Percentiles rank a stretch among this genome's conserved stretches.
These are phyloP conservation scores for Suillus lakei DNA, from an alignment of 768 basidiomycete species.

Conservation along the genomic window DNA sequence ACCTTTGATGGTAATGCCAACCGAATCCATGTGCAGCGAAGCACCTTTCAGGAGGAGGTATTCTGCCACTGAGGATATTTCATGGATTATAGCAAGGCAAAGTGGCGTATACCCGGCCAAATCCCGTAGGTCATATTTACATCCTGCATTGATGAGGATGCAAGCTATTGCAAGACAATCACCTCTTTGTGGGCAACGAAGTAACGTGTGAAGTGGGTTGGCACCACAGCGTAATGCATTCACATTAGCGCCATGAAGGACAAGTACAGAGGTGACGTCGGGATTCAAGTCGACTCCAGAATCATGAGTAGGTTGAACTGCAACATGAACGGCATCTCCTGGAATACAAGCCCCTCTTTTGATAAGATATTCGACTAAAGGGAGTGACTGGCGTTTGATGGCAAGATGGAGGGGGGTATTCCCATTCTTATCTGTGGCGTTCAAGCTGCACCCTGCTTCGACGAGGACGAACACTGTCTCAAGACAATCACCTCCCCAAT, in stretches of 20 bases:
- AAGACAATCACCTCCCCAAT: neutral
- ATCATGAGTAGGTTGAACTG: neutral
- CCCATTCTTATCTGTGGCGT: neutral
- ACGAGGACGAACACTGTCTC: neutral
- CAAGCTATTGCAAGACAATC: neutral
- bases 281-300: neutral
- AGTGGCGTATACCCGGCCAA: neutral
- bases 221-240: neutral
- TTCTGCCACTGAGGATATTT: neutral
- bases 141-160: neutral
- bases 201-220: neutral
- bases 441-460: constrained; percentile 6
- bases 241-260: neutral
- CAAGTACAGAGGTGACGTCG: neutral
- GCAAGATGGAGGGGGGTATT: constrained; percentile 2
- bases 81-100: neutral
- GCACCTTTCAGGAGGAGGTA: constrained; percentile 1
- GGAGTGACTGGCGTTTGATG: neutral
- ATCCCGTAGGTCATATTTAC: neutral
- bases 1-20: neutral
- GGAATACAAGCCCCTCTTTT: neutral
- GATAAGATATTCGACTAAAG: constrained; percentile 8
- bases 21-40: neutral
- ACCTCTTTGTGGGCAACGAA: neutral
- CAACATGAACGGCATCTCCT: neutral